Conservation (phyloP, 1,139 yeast genomes). For the Starmera stellimalicola region DNA sequence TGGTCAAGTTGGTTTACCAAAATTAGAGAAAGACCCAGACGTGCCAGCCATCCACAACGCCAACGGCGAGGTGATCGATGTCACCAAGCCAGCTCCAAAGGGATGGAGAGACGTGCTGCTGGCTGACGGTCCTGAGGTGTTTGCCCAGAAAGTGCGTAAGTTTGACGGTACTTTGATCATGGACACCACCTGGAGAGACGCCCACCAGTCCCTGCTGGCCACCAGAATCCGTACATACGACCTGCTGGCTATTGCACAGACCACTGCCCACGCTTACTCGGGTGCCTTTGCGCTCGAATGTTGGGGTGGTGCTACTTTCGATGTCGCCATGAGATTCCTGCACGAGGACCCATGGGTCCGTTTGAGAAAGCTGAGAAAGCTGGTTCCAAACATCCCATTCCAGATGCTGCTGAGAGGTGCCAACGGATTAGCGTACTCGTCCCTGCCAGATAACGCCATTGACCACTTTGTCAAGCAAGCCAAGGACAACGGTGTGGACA, state of each 20-base stretch:
- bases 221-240: conserved; percentile 96
- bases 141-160: conserved; percentile 78
- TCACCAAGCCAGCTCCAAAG: conserved; percentile 44
- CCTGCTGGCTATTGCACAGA: conserved; percentile 81
- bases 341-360: conserved; percentile 99
- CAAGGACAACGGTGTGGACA: conserved; percentile 91
- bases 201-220: conserved; percentile 96
- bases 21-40: conserved; percentile 62
- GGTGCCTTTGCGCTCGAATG: conserved; percentile 96
- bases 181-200: conserved; percentile 99
- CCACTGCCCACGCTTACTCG: conserved; percentile 82
- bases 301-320: conserved; percentile 99
- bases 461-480: conserved; percentile 95
- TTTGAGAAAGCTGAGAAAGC: conserved; percentile 73
- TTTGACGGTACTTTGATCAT: conserved; percentile 84
- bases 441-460: conserved; percentile 96
- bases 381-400: conserved; percentile 97
- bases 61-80: conserved; percentile 46
- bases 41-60: conserved; percentile 61
- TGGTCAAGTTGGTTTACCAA: conserved; percentile 93
- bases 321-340: conserved; percentile 95
- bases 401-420: conserved; percentile 99
- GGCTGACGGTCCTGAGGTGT: conserved; percentile 78
- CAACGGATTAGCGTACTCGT: conserved; percentile 96
- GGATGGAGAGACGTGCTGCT: conserved; percentile 92